These are phyloP conservation scores for Erysimum cheiri DNA, from an alignment of 441 rosid genomes.

Conservation along the genomic window DNA sequence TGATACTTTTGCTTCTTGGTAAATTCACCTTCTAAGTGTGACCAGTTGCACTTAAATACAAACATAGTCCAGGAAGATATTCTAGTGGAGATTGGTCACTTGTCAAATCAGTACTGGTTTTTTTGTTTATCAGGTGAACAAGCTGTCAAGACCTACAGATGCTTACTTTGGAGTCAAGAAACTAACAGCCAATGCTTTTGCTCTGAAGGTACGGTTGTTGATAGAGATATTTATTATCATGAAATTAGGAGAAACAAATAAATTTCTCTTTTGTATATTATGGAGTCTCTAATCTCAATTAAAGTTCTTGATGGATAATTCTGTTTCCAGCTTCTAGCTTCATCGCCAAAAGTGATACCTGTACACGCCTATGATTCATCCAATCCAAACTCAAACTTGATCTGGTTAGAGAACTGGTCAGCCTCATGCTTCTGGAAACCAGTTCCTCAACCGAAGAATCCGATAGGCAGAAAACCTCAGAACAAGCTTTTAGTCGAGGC, in stretches of 20 bases:
- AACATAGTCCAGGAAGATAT: neutral
- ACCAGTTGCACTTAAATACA: neutral
- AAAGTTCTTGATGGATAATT: conserved; percentile 4
- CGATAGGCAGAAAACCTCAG: conserved; percentile 50
- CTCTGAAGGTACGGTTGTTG: conserved; percentile 63
- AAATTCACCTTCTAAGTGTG: neutral
- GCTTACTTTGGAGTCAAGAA: conserved; percentile 54
- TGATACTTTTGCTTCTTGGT: conserved; percentile 15
- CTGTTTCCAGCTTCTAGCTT: conserved; percentile 66
- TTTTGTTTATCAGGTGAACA: conserved; percentile 48
- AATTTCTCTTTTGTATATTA: conserved; percentile 9
- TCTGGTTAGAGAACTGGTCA: conserved; percentile 91
- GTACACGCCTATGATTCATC: conserved; percentile 59
- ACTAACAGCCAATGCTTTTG: conserved; percentile 64
- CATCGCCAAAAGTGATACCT: conserved; percentile 73
- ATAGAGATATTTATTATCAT: neutral
- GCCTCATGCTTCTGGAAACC: conserved; percentile 79
- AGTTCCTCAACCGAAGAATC: conserved; percentile 63
- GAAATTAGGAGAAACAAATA: neutral
- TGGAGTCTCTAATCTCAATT: neutral
- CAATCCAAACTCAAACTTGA: conserved; percentile 69
- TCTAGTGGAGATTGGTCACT: no score
- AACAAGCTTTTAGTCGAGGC: conserved; percentile 57
- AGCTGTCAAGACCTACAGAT: conserved; percentile 47
- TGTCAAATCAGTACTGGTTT: neutral